Conservation (phyloP, 257 asterid genomes). For the Solanum neorickii region DNA sequence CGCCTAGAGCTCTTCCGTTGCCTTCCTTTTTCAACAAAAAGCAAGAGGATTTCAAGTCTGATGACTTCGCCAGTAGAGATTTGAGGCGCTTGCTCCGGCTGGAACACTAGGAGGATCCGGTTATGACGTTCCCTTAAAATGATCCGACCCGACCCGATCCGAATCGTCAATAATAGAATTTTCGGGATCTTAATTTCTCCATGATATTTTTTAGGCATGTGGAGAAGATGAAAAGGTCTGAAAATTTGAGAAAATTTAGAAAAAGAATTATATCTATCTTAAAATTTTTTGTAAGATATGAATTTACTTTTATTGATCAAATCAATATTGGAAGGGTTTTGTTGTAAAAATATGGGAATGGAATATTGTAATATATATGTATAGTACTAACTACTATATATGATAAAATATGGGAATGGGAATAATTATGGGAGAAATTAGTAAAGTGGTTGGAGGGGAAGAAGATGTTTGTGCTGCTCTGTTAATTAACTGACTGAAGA, state of each 20-base stretch:
- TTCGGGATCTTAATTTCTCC: neutral
- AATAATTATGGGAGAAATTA: neutral
- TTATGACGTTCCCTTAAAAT: neutral
- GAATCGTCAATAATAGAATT: too few relatives aligned
- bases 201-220: neutral
- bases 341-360: neutral
- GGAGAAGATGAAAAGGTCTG: neutral
- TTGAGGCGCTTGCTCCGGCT: slow-evolving; percentile 36
- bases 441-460: neutral
- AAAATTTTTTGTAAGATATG: neutral
- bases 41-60: slow-evolving; percentile 8
- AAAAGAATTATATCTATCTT: neutral
- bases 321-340: neutral
- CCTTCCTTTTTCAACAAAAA: slow-evolving; percentile 44
- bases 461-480: neutral
- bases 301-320: neutral
- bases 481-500: neutral
- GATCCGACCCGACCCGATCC: neutral
- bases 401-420: neutral
- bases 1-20: slow-evolving; percentile 60
- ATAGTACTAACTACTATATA: neutral
- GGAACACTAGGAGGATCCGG: neutral
- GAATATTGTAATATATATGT: neutral
- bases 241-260: neutral
- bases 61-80: slow-evolving; percentile 43